phyloP scores from a whole-genome alignment of 202 grass and related monocot species.

The Eragrostis tef region DNA sequence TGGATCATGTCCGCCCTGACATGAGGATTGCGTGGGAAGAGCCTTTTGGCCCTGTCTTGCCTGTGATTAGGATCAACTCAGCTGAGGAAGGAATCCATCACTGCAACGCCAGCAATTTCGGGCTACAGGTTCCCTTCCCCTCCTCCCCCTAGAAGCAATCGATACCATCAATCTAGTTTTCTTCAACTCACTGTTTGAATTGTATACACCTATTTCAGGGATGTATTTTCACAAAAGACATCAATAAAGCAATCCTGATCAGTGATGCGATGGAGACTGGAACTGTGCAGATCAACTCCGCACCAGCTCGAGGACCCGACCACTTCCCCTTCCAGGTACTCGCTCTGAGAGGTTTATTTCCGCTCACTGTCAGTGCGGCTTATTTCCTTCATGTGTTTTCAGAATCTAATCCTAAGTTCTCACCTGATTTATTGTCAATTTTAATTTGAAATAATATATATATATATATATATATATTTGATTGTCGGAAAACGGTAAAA shows the following conservation, averaged over 20 bases:
- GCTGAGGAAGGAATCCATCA: conserved; percentile 90
- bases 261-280: conserved; percentile 89
- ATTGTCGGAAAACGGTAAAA: too few species aligned
- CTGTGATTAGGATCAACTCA: conserved; percentile 86
- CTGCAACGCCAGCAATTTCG: conserved; percentile 97
- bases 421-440: too few species aligned
- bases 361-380: background rate
- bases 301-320: conserved; percentile 90
- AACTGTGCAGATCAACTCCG: conserved; percentile 97
- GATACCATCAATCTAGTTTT: background rate
- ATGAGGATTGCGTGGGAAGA: conserved; percentile 99
- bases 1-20: conserved; percentile 91
- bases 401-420: conserved; percentile 4
- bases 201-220: conserved; percentile 54
- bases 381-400: background rate
- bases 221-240: conserved; percentile 88
- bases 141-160: background rate
- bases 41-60: conserved; percentile 88
- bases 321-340: conserved; percentile 97
- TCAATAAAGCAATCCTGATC: conserved; percentile 96
- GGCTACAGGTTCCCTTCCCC: conserved; percentile 69
- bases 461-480: too few species aligned
- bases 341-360: background rate
- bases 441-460: too few species aligned
- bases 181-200: conserved; percentile 10